Base-by-base conservation (phyloP, 108 stramenopile species). In the Conticribra guillardii region DNA sequence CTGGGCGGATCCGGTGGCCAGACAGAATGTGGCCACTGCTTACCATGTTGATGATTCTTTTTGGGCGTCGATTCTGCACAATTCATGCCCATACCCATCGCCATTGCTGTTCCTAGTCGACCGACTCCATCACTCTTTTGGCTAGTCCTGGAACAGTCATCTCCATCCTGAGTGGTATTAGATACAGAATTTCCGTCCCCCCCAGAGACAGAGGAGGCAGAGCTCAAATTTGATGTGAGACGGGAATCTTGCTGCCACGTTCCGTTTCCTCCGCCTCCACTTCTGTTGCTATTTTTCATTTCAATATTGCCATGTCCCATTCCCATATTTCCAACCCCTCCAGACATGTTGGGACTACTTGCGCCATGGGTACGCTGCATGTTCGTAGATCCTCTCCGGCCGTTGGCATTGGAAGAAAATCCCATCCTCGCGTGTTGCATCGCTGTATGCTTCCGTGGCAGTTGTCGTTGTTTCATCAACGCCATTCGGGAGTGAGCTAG, bases 11-110 rank as follows among this genome's bases (percentile, higher is more conserved):
- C n/a, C 11, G 24, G 31, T 30, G 56, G 34, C 23, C 41, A 44
- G 28, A n/a, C 9, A 24, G 4, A 2, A 11, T 55, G 52, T 55
- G 33, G 52, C 3, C 26, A 27, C 44, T 41, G 23, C 46, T 26
- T 33, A 27, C 17, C 55, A 22, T 50, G 54, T 9, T 45, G 45
- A 44, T 55, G 45, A 30, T 58, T 48, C 33, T 18, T 32, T 18
- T 29, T 21, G 30, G 62, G 21, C 21, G 30, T 58, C 8, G 46
- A 27, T 15, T 49, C 63, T 3, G 44, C 52, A 31, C 74, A 61
- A 47, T 46, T 60, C 60, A 75, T 61, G 17, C 54, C 74, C 74
- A 75, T 75, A 16, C 66, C 66, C 18, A 44, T 33, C 28, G 60
- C 70, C 50, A 71, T 31, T 21, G 70, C 53, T n/a, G 24, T 54